These are phyloP conservation scores for Ascochyta pisi DNA, from an alignment of 2,329 filamentous ascomycete species.

Conservation along the genomic window DNA sequence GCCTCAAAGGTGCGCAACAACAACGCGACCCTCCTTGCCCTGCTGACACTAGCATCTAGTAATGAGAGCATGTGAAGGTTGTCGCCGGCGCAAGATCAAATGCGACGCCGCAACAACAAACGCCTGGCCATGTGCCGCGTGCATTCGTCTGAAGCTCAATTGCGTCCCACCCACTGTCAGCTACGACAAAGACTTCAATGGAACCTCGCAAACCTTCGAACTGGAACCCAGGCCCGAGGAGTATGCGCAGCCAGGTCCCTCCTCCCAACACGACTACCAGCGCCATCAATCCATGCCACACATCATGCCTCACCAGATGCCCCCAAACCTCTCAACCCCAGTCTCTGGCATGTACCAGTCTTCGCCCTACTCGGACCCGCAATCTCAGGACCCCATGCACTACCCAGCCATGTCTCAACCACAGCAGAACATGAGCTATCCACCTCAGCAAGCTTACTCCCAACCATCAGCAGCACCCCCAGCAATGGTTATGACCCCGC, in stretches of 20 bases:
- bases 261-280: slow-evolving; percentile 52
- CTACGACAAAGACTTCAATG: slow-evolving; percentile 67
- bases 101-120: slow-evolving; percentile 97
- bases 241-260: slow-evolving; percentile 47
- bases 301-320: slow-evolving; percentile 38
- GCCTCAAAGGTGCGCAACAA: slow-evolving; percentile 77
- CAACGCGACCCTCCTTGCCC: not conserved
- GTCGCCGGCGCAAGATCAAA: slow-evolving; percentile 93
- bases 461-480: slow-evolving; percentile 35
- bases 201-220: slow-evolving; percentile 50
- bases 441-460: slow-evolving; percentile 43
- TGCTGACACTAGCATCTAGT: slow-evolving; percentile 61
- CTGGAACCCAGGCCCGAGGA: slow-evolving; percentile 50
- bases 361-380: slow-evolving; percentile 44
- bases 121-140: slow-evolving; percentile 96
- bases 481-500: slow-evolving; percentile 42
- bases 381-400: slow-evolving; percentile 44
- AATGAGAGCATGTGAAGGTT: slow-evolving; percentile 97
- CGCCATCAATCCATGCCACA: slow-evolving; percentile 43
- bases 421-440: slow-evolving; percentile 46
- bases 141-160: slow-evolving; percentile 87
- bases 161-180: slow-evolving; percentile 88
- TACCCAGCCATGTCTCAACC: slow-evolving; percentile 46
- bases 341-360: slow-evolving; percentile 47
- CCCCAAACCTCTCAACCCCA: slow-evolving; percentile 37